phyloP scores from a whole-genome alignment of 441 rosid genomes.

The Jatropha multifida region DNA sequence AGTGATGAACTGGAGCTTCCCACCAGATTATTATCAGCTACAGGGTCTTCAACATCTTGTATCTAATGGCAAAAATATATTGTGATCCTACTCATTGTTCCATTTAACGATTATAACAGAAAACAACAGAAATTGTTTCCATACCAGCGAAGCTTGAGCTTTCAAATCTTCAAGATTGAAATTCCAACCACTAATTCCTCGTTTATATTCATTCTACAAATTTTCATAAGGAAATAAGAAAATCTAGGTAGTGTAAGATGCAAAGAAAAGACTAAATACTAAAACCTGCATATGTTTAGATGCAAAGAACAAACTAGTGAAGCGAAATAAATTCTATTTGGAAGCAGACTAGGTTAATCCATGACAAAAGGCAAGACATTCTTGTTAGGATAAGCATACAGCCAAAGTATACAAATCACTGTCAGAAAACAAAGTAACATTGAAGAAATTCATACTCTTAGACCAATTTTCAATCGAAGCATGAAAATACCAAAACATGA shows the following conservation, averaged over 20 bases:
- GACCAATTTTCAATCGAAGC: not conserved
- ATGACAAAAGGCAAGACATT: not conserved
- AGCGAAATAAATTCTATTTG: not conserved
- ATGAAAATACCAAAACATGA: not conserved
- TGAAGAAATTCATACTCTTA: not conserved
- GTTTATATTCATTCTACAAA: conserved; percentile 87
- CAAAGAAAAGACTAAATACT: not conserved
- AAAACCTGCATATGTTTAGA: not conserved
- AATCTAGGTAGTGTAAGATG: not conserved
- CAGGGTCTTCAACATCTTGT: conserved; percentile 65
- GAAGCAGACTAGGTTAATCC: not conserved
- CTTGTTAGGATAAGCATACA: not conserved
- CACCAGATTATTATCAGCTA: conserved; percentile 43
- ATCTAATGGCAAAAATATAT: conserved; percentile 49
- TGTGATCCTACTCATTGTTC: conserved; percentile 2
- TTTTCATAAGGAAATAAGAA: conserved; percentile 25
- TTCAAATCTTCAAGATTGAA: conserved; percentile 95
- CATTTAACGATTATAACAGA: not conserved
- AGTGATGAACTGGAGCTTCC: conserved; percentile 59
- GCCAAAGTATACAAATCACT: not conserved
- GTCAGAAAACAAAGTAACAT: not conserved
- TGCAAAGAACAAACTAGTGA: not conserved
- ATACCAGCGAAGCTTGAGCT: conserved; percentile 97
- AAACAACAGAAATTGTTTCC: conserved; percentile 18
- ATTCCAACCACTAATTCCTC: conserved; percentile 97